Base-by-base conservation (phyloP, 768 basidiomycete species). In the Megacollybia marginata region DNA sequence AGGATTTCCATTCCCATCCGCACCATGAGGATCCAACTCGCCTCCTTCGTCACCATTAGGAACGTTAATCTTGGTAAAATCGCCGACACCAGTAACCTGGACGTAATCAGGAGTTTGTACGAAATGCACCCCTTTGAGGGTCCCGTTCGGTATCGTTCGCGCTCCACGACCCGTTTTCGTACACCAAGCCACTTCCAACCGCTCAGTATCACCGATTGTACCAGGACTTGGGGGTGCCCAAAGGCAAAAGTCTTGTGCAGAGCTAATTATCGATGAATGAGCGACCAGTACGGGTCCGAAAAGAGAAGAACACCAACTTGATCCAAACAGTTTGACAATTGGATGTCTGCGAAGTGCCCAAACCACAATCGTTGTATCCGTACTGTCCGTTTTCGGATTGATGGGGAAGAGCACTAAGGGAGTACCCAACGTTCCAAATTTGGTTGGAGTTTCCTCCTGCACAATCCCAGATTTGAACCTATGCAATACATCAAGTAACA, bases 321-420 rank as follows among this genome's bases (percentile, higher is more conserved):
- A 83, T 53, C 59, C 75, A 82, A 10, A 73, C 76, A 54, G 81
- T 81, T 58, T 89, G 88, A 64, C 88, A 91, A 49, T 65, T 63
- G 4, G 82, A 83, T 5, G 65, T 70, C 62, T 80, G 82, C 60
- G 70, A 76, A 46, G 69, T 63, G 13, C 62, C 66, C 2, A 75
- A 72, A 8, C 82, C 82, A 61, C 88, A 92, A 49, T 74, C 66
- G 62, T 87, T 83, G 11, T 80, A 81, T 12, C 81, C 83, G 9
- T 71, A 51, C 62, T 85, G 86, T 23, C 82, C 85, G 40, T 72
- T 57, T 59, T 86, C 75, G 12, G 74, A 69, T 13, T 70, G 65
- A 42, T 66, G 58, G 9, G 79, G 74, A 5, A 67, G 65, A 51
- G 74, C 74, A 15, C 70, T 69, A 43, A 74, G 78, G 31, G 75